phyloP scores from a whole-genome alignment of 169 alveolate genomes.

The Perkinsus olseni region DNA sequence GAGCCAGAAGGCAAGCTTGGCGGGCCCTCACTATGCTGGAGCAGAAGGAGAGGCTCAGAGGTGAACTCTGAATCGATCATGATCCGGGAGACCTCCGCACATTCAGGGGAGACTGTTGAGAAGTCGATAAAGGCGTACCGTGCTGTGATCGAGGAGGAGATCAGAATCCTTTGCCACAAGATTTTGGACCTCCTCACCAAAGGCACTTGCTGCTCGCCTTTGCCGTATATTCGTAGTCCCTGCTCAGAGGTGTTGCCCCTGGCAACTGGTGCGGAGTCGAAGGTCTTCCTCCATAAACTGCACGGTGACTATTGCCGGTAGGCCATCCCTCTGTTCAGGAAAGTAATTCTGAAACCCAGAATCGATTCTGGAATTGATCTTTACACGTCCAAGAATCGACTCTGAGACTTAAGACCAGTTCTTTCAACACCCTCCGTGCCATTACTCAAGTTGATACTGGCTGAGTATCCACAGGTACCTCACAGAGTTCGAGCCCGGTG shows the following conservation, averaged over 20 bases:
- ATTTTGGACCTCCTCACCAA: not conserved
- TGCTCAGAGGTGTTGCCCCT: not conserved
- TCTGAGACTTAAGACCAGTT: too few species aligned
- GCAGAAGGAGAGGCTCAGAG: not conserved
- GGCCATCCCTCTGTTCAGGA: not conserved
- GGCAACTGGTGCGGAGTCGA: not conserved
- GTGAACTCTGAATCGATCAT: not conserved
- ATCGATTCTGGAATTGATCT: too few species aligned
- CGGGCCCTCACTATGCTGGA: not conserved
- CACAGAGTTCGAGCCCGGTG: not conserved
- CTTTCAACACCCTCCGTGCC: too few species aligned
- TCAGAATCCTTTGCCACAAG: not conserved
- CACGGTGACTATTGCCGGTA: constrained; percentile 13
- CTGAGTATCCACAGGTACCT: constrained; percentile 71
- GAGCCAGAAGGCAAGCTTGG: not conserved
- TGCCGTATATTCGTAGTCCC: not conserved
- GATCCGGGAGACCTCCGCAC: not conserved
- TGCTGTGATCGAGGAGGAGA: not conserved
- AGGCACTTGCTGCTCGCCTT: not conserved
- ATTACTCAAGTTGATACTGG: constrained; percentile 9
- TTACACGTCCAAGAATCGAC: too few species aligned
- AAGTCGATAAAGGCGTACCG: not conserved
- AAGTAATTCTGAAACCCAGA: not conserved
- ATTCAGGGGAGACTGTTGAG: not conserved
- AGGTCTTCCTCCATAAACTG: constrained; percentile 4